Percentiles rank a stretch among this genome's conserved stretches.
Evolutionary conservation across 106 monocot genomes (phyloP).

Genomic region (Dactylorhiza incarnata): DNA sequence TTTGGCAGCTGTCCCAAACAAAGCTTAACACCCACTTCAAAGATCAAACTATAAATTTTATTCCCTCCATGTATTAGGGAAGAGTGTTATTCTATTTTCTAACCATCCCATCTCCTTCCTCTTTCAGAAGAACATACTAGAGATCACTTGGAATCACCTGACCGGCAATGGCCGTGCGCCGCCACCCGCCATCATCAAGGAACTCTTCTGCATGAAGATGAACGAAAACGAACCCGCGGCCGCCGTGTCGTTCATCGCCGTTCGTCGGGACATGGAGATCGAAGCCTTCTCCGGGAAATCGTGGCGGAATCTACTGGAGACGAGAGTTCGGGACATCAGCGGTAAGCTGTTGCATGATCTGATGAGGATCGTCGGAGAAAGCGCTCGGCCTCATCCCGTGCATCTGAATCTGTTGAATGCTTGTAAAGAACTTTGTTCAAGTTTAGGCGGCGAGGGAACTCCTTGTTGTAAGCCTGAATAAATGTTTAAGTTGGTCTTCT

Average conservation of each 20-base stretch:
- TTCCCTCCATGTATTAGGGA: not conserved
- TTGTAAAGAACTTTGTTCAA: slow-evolving; percentile 38
- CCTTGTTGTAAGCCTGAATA: not conserved
- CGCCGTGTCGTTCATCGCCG: slow-evolving; percentile 48
- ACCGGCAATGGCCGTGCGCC: slow-evolving; percentile 35
- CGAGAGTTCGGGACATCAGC: slow-evolving; percentile 25
- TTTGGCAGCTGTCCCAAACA: too few relatives aligned
- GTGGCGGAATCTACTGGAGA: slow-evolving; percentile 54
- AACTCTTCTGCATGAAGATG: slow-evolving; percentile 66
- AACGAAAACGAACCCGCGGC: slow-evolving; percentile 30
- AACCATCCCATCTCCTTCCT: not conserved
- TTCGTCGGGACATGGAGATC: slow-evolving; percentile 23
- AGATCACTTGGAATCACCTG: slow-evolving; percentile 66
- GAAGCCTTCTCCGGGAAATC: slow-evolving; percentile 41
- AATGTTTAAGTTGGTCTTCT: not conserved
- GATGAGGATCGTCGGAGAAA: slow-evolving; percentile 11
- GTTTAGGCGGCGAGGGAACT: not conserved
- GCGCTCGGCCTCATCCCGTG: slow-evolving; percentile 12
- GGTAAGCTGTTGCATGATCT: slow-evolving; percentile 31
- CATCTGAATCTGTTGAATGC: slow-evolving; percentile 49
- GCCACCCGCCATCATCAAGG: slow-evolving; percentile 73
- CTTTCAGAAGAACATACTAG: slow-evolving; percentile 51
- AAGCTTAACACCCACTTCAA: too few relatives aligned
- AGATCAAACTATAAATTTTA: too few relatives aligned
- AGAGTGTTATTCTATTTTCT: not conserved